phyloP scores from a whole-genome alignment of 2,329 filamentous ascomycete species.

The Xylaria sp. region DNA sequence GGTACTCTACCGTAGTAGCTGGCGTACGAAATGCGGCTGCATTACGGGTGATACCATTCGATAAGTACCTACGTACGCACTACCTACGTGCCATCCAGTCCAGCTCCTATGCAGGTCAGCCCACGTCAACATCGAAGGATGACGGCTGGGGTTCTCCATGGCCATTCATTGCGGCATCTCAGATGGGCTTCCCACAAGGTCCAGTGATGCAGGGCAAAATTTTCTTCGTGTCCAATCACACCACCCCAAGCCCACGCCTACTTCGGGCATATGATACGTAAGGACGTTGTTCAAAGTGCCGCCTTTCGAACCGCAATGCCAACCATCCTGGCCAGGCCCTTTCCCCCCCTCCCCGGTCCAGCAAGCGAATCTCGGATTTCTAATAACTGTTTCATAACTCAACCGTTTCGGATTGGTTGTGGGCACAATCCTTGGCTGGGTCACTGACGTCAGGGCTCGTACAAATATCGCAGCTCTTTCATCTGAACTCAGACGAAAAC shows the following conservation, averaged over 20 bases:
- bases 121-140: conserved; percentile 13
- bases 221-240: conserved; percentile 9
- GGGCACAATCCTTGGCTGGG: background rate
- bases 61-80: conserved; percentile 9
- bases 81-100: background rate
- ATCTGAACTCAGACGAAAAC: background rate
- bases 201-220: conserved; percentile 11
- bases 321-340: background rate
- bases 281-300: background rate
- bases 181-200: background rate
- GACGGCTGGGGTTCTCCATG: conserved; percentile 5
- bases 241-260: conserved; percentile 7
- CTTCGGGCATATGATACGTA: conserved; percentile 7
- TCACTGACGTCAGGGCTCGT: background rate
- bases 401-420: background rate
- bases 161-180: conserved; percentile 7
- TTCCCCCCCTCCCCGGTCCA: background rate
- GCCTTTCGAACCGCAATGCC: conserved; percentile 7
- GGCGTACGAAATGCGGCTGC: conserved; percentile 15
- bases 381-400: background rate
- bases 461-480: background rate
- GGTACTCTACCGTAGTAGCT: background rate
- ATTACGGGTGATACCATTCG: conserved; percentile 9
- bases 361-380: background rate
- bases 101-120: conserved; percentile 15